Conservation (phyloP, 257 asterid species). For the Buddleja alternifolia region DNA sequence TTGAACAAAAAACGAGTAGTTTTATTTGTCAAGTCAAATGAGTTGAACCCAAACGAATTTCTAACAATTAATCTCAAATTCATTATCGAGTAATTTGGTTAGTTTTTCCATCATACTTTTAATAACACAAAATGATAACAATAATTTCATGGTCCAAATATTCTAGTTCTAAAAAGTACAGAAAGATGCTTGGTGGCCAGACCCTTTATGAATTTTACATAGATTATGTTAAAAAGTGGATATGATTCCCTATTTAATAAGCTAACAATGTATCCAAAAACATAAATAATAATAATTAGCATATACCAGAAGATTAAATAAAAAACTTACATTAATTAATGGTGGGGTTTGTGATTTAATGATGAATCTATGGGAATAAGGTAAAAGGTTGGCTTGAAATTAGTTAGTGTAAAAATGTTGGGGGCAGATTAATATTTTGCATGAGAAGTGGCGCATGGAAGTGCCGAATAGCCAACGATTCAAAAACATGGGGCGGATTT, state of each 20-base stretch:
- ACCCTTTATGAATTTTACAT: neutral
- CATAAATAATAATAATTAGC: neutral
- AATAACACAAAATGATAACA: too few relatives aligned
- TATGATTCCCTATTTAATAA: neutral
- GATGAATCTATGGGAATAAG: neutral
- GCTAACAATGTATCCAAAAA: neutral
- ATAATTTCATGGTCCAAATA: neutral
- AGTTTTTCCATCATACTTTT: too few relatives aligned
- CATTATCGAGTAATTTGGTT: too few relatives aligned
- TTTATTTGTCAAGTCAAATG: too few relatives aligned
- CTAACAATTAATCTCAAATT: too few relatives aligned
- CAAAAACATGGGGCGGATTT: conserved; percentile 30
- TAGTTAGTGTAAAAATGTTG: neutral
- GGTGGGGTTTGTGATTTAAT: conserved; percentile 25
- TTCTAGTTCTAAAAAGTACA: neutral
- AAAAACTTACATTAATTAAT: neutral
- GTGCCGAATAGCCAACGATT: conserved; percentile 38
- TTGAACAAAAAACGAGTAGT: too few relatives aligned
- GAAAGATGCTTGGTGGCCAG: neutral
- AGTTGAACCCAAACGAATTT: too few relatives aligned
- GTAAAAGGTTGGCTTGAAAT: conserved; percentile 13
- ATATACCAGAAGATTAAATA: neutral
- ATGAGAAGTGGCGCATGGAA: conserved; percentile 45
- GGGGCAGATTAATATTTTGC: neutral
- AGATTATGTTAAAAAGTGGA: conserved; percentile 15